A percentile compares a stretch with the other conserved stretches of the same genome.
Evolutionary conservation across 495 filamentous ascomycete species (phyloP).

Genomic region (Neurospora tetraspora): DNA sequence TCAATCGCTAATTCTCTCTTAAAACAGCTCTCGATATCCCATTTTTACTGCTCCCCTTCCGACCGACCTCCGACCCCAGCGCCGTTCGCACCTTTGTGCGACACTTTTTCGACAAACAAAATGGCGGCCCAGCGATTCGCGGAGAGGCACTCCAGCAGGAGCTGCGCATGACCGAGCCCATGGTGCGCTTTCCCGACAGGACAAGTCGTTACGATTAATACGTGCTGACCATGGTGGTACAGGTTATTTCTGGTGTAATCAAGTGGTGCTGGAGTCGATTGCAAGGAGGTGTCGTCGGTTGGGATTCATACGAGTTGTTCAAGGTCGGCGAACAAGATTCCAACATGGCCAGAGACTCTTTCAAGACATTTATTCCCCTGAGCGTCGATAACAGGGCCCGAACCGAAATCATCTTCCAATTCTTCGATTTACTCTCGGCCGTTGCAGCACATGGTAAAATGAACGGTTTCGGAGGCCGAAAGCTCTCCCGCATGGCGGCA

Average conservation of each 20-base stretch:
- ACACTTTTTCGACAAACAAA: conserved; percentile 71
- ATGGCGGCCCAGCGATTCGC: conserved; percentile 40
- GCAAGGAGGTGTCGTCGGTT: conserved; percentile 84
- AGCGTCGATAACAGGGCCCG: conserved; percentile 84
- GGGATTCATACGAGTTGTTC: conserved; percentile 96
- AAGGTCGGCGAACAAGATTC: conserved; percentile 93
- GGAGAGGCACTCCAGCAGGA: conserved; percentile 74
- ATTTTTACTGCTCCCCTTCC: conserved; percentile 91
- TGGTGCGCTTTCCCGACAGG: conserved; percentile 47
- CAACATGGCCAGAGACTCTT: conserved; percentile 81
- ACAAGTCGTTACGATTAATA: neutral
- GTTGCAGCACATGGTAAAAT: conserved; percentile 72
- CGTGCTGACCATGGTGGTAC: conserved; percentile 12
- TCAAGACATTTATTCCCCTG: conserved; percentile 91
- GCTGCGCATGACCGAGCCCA: conserved; percentile 84
- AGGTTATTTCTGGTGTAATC: conserved; percentile 88
- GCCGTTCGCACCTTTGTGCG: conserved; percentile 85
- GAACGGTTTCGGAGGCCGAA: conserved; percentile 88
- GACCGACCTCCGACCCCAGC: conserved; percentile 83
- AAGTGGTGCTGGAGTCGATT: conserved; percentile 99
- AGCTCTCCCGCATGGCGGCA: conserved; percentile 87
- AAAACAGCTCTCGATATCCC: conserved; percentile 71
- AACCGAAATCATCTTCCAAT: conserved; percentile 84
- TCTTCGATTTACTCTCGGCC: conserved; percentile 88
- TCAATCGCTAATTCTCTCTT: conserved; percentile 23